These are phyloP conservation scores for Starmerella bombi DNA, from an alignment of 805 yeast species.

Conservation along the genomic window DNA sequence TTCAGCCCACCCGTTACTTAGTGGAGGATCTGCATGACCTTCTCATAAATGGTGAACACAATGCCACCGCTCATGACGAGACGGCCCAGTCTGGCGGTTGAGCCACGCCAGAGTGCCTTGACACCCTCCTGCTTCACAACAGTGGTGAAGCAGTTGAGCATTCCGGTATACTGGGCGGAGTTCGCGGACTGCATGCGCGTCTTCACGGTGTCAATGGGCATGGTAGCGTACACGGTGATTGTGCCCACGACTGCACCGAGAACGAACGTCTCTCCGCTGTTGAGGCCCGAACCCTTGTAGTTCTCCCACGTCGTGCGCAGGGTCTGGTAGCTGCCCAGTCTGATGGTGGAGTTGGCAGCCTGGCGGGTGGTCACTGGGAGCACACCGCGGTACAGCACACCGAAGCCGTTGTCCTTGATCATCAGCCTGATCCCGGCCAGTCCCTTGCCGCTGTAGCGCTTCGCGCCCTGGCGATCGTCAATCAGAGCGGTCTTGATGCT, in stretches of 20 bases:
- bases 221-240: slow-evolving; percentile 77
- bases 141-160: slow-evolving; percentile 66
- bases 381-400: slow-evolving; percentile 77
- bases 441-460: slow-evolving; percentile 47
- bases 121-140: slow-evolving; percentile 81
- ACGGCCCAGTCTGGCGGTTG: slow-evolving; percentile 91
- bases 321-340: slow-evolving; percentile 84
- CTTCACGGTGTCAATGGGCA: slow-evolving; percentile 92
- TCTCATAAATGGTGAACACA: slow-evolving; percentile 90
- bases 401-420: slow-evolving; percentile 63
- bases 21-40: slow-evolving; percentile 52
- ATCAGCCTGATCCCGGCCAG: slow-evolving; percentile 51
- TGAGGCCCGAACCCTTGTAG: slow-evolving; percentile 41
- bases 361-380: slow-evolving; percentile 90
- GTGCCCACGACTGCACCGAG: slow-evolving; percentile 85
- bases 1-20: too few species aligned
- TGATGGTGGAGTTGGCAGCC: slow-evolving; percentile 89
- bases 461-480: slow-evolving; percentile 70
- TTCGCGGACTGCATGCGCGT: slow-evolving; percentile 94
- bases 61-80: slow-evolving; percentile 90
- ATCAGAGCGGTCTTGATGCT: slow-evolving; percentile 92
- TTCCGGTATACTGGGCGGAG: slow-evolving; percentile 59
- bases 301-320: slow-evolving; percentile 40
- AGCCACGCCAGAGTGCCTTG: slow-evolving; percentile 92
- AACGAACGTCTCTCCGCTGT: slow-evolving; percentile 65